Conservation (phyloP, 1,284 basidiomycete species). For the Coniferiporia weirii region DNA sequence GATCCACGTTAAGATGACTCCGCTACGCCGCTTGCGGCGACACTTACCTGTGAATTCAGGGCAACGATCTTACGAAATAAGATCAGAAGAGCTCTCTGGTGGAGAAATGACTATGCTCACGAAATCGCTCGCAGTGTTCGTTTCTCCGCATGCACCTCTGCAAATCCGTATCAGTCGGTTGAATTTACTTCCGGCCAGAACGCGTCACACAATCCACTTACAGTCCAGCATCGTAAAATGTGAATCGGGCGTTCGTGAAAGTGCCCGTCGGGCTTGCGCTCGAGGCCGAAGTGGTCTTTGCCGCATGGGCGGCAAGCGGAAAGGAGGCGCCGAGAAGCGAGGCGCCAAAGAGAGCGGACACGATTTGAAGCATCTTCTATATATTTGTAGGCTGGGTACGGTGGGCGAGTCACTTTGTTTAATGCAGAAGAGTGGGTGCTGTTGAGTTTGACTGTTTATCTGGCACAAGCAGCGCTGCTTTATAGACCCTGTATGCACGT, state of each 20-base stretch:
- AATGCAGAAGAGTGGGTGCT: no score
- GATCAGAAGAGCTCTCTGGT: not conserved
- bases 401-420: no score
- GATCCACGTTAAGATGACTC: slow-evolving; percentile 7
- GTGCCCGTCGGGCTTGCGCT: slow-evolving; percentile 28
- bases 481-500: no score
- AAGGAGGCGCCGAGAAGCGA: not conserved
- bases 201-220: slow-evolving; percentile 11
- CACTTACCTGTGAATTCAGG: slow-evolving; percentile 32
- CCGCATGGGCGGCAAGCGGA: slow-evolving; percentile 18
- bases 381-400: no score
- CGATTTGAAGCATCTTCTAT: not conserved
- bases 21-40: slow-evolving; percentile 5
- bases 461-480: no score
- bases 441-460: no score
- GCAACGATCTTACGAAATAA: slow-evolving; percentile 39
- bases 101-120: slow-evolving; percentile 24
- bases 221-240: slow-evolving; percentile 29
- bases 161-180: not conserved
- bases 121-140: slow-evolving; percentile 28
- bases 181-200: not conserved
- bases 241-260: slow-evolving; percentile 21
- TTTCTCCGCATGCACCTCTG: slow-evolving; percentile 35
- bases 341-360: not conserved
- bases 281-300: slow-evolving; percentile 18